phyloP scores from a whole-genome alignment of 352 stramenopile species.

The Globisporangium irregulare region DNA sequence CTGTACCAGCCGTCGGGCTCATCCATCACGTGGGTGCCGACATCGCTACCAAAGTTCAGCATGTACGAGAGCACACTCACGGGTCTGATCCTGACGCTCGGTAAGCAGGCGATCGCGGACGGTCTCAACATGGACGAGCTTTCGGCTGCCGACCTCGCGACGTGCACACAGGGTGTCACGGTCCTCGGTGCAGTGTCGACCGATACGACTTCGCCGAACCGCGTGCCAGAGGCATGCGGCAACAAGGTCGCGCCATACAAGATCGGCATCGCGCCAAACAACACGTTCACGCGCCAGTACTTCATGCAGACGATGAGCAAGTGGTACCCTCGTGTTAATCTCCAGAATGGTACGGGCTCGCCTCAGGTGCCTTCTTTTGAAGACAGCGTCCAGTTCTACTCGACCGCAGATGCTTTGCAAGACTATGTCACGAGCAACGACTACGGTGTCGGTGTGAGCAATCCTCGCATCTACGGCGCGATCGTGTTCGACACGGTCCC shows the following conservation, averaged over 20 bases:
- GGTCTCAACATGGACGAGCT: conserved; percentile 25
- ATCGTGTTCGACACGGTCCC: no score
- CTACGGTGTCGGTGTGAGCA: no score
- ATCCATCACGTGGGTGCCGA: conserved; percentile 32
- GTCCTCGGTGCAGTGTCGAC: conserved; percentile 32
- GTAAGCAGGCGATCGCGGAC: conserved; percentile 36
- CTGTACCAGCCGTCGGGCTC: conserved; percentile 38
- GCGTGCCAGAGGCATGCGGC: conserved; percentile 30
- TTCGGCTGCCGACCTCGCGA: conserved; percentile 22
- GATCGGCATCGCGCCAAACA: conserved; percentile 49
- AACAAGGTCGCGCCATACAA: conserved; percentile 55
- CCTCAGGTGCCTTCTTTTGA: not conserved
- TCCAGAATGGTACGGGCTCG: conserved; percentile 2
- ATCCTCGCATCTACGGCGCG: no score
- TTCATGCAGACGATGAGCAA: conserved; percentile 39
- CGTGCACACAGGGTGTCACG: conserved; percentile 30
- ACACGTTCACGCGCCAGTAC: conserved; percentile 53
- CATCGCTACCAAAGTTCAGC: conserved; percentile 37
- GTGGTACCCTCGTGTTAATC: conserved; percentile 47
- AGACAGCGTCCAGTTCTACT: not conserved
- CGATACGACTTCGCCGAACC: conserved; percentile 31
- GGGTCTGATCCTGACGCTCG: conserved; percentile 52
- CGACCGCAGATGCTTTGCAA: no score
- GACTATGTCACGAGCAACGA: no score
- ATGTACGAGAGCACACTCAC: conserved; percentile 54